Evolutionary conservation across 2,329 filamentous ascomycete genomes (phyloP), one percentile per base, ranked within the genome.

Genomic region (Trichoderma hamatum): DNA sequence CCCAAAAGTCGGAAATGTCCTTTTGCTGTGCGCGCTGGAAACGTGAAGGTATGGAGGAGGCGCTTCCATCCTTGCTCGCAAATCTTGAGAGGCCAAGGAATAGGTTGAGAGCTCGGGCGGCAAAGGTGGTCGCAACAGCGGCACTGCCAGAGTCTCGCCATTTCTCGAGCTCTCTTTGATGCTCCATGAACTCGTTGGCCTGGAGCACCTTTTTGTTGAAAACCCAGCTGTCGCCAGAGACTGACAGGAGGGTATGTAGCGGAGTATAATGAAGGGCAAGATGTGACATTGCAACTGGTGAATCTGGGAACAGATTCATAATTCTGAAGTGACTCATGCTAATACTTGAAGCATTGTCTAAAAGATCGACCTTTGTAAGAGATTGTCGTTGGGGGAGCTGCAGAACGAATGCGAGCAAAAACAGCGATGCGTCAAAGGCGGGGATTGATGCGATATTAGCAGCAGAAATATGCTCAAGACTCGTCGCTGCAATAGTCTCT

Each of bases 181-280:
- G 82, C 71, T 83, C 81, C 55, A 78, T 73, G 71, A 85, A 89
- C 13, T 79, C 75, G 30, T 79, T 78, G 2, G 77, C 75, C 5
- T 81, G 77, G 2, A 82, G 75, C 5, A 88, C 77, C 73, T 89
- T 89, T 67, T 83, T 81, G 62, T 83, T 83, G 73, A 88, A 88
- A 24, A 86, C 79, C 86, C 86, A 89, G 64, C 82, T 86, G 70
- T 88, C 84, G 59, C 87, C 86, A 32, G 84, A 84, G 9, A 89
- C 85, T 13, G 86, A 85, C 21, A 89, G 80, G 0, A 89, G 81
- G 71, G 84, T 83, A 70, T 84, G 83, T 5, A 89, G 82, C n/a
- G 87, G 87, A 0, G 86, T 88, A 73, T 86, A 80, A 71, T 88
- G 82, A 1, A 89, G 78, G 1, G 87, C 86, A 21, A 88, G 78